Evolutionary conservation across 2,329 filamentous ascomycete species (phyloP).

Genomic region (Hypoxylon sp.): DNA sequence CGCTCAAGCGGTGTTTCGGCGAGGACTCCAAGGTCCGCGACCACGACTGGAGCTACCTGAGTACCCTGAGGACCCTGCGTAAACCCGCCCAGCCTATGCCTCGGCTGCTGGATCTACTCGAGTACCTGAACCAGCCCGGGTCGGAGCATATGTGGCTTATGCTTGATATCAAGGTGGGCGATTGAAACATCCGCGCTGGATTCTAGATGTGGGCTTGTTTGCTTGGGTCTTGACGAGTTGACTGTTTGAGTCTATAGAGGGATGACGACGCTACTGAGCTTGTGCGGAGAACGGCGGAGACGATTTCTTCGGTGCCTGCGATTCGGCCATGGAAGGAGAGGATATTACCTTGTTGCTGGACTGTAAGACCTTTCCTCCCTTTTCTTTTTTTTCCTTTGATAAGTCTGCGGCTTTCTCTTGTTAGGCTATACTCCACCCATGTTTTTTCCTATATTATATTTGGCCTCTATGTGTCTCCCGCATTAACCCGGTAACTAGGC

Average conservation of each 20-base stretch:
- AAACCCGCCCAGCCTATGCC: conserved; percentile 81
- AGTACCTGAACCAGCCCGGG: conserved; percentile 76
- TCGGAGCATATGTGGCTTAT: conserved; percentile 82
- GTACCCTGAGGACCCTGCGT: conserved; percentile 75
- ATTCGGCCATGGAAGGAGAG: conserved; percentile 77
- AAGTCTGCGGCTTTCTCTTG: not conserved
- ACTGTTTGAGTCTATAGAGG: conserved; percentile 61
- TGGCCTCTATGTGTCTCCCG: not conserved
- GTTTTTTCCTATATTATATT: not conserved
- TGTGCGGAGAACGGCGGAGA: conserved; percentile 77
- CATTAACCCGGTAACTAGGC: conserved; percentile 60
- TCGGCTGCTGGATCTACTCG: conserved; percentile 79
- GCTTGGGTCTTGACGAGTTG: conserved; percentile 8
- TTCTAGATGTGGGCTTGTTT: not conserved
- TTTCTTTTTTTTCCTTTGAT: not conserved
- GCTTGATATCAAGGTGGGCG: conserved; percentile 85
- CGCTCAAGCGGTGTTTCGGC: conserved; percentile 86
- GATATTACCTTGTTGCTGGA: conserved; percentile 87
- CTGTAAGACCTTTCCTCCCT: conserved; percentile 62
- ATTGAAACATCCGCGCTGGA: not conserved
- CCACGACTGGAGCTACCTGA: conserved; percentile 81
- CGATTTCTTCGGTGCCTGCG: conserved; percentile 68
- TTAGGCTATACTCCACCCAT: not conserved
- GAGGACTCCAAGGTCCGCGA: conserved; percentile 79
- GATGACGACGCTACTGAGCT: conserved; percentile 79